These are phyloP conservation scores for Croton setiger DNA, from an alignment of 441 rosid species.

Conservation along the genomic window DNA sequence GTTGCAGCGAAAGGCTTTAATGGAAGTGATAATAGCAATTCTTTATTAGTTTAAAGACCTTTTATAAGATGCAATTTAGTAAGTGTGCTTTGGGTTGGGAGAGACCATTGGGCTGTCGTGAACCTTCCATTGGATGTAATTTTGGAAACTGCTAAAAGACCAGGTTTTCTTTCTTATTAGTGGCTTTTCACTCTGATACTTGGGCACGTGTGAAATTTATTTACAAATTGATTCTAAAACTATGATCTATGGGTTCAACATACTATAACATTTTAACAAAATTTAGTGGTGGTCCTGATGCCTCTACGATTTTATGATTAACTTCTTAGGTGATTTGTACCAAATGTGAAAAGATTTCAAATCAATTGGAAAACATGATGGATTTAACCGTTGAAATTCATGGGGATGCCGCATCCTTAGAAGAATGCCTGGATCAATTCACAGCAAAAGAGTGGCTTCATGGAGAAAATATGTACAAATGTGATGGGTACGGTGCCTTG, in stretches of 20 bases:
- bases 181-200: not conserved
- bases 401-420: slow-evolving; percentile 86
- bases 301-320: slow-evolving; percentile 3
- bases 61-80: not conserved
- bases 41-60: not conserved
- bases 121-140: not conserved
- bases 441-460: slow-evolving; percentile 83
- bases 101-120: not conserved
- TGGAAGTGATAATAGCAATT: not conserved
- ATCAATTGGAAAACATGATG: slow-evolving; percentile 95
- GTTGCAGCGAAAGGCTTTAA: not conserved
- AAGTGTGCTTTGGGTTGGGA: not conserved
- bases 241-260: not conserved
- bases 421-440: slow-evolving; percentile 90
- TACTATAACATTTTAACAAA: not conserved
- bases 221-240: too few species aligned
- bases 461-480: slow-evolving; percentile 96
- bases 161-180: not conserved
- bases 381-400: slow-evolving; percentile 95
- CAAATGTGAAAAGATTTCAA: slow-evolving; percentile 65
- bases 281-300: slow-evolving; percentile 13
- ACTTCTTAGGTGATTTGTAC: slow-evolving; percentile 72
- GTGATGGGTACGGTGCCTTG: slow-evolving; percentile 67
- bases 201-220: not conserved
- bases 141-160: not conserved